Conservation (phyloP, 768 basidiomycete genomes). For the Trametes elegans region DNA sequence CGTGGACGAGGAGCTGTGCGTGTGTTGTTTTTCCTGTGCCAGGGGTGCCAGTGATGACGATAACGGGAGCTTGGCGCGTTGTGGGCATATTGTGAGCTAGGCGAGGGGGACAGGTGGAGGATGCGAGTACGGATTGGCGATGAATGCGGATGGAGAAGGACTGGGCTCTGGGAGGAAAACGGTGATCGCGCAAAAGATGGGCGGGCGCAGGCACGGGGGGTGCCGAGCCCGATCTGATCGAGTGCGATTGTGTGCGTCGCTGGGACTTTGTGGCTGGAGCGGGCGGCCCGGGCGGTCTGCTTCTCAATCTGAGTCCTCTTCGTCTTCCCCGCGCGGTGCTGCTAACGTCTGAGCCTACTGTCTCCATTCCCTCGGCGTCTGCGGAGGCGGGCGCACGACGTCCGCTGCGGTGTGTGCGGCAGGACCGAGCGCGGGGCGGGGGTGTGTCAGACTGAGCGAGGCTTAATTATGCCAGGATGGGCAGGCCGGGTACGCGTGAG, state of each 20-base stretch:
- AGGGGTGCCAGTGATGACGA: conserved; percentile 88
- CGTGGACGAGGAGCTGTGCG: conserved; percentile 75
- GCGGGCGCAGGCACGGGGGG: conserved; percentile 2
- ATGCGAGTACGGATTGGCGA: not conserved
- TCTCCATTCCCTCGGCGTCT: not conserved
- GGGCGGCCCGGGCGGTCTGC: not conserved
- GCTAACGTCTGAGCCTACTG: too few relatives aligned
- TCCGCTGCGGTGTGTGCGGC: not conserved
- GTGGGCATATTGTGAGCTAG: conserved; percentile 2
- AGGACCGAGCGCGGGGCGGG: not conserved
- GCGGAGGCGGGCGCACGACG: not conserved
- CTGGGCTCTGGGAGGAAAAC: not conserved
- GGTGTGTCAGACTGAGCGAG: not conserved
- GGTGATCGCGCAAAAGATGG: conserved; percentile 7
- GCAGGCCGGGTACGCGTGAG: conserved; percentile 3
- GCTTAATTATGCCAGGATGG: conserved; percentile 15
- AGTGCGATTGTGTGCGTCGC: not conserved
- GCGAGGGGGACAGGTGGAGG: not conserved
- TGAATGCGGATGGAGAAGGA: not conserved
- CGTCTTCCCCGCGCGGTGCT: too few relatives aligned
- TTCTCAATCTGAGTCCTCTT: too few relatives aligned
- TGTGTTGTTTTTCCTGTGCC: conserved; percentile 97
- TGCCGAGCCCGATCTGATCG: conserved; percentile 9
- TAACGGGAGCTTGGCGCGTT: conserved; percentile 46
- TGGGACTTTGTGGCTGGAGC: not conserved